A percentile compares a stretch with the other conserved stretches of the same genome.
Evolutionary conservation across 129 eudicot species (phyloP).

Genomic region (Escallonia rubra): DNA sequence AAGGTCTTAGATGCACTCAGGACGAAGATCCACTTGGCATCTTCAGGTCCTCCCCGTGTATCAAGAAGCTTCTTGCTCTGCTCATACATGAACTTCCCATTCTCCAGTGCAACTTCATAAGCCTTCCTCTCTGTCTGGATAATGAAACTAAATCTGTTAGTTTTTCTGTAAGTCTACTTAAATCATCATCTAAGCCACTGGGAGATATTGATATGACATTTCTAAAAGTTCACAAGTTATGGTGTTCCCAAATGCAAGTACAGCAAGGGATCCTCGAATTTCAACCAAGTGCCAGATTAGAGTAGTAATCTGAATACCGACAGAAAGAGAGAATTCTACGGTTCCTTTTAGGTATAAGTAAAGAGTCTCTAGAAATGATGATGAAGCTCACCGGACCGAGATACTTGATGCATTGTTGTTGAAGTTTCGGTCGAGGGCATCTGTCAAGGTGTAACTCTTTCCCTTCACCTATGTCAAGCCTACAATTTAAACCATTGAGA

Average conservation of each 20-base stretch:
- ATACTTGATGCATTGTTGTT: conserved; percentile 84
- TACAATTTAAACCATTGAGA: conserved; percentile 14
- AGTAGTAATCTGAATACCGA: background rate
- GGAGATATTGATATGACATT: too few species aligned
- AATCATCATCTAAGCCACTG: too few species aligned
- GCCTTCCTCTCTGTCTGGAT: conserved; percentile 72
- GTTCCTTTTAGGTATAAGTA: background rate
- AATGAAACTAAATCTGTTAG: background rate
- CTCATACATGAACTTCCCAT: conserved; percentile 62
- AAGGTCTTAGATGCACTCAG: conserved; percentile 61
- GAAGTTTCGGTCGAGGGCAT: conserved; percentile 75
- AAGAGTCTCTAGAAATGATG: background rate
- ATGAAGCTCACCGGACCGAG: conserved; percentile 77
- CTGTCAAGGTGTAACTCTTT: conserved; percentile 66
- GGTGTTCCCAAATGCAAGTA: too few species aligned
- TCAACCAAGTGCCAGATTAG: too few species aligned
- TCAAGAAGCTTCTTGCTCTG: conserved; percentile 48
- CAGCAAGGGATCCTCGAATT: too few species aligned
- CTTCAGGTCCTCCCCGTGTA: conserved; percentile 51
- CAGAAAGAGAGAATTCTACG: background rate
- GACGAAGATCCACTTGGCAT: conserved; percentile 86
- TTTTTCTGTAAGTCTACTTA: too few species aligned
- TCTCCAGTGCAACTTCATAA: conserved; percentile 60
- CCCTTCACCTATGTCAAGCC: conserved; percentile 97
- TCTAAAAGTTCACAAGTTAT: too few species aligned